Evolutionary conservation across 495 filamentous ascomycete genomes (phyloP).

Genomic region (Elasticomyces elasticus): DNA sequence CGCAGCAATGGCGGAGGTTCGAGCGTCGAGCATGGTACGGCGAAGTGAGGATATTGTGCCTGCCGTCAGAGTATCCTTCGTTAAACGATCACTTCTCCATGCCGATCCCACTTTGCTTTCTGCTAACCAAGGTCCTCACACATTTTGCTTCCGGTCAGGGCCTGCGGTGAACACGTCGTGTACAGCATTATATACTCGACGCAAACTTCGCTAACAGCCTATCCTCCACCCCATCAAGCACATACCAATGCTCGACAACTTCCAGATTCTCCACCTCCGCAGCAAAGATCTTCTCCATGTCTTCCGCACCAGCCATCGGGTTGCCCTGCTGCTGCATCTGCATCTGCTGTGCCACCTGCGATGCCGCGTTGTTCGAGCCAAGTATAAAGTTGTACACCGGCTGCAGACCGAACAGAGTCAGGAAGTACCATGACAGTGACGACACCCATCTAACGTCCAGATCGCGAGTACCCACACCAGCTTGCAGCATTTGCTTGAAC

Average conservation of each 20-base stretch:
- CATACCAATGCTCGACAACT: conserved; percentile 84
- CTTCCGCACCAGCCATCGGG: conserved; percentile 87
- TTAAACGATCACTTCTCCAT: no score
- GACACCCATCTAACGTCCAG: conserved; percentile 98
- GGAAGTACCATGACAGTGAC: conserved; percentile 95
- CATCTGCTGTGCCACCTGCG: conserved; percentile 93
- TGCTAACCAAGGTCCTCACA: not conserved
- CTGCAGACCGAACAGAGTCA: conserved; percentile 91
- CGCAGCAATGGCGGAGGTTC: no score
- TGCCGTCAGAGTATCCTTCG: no score
- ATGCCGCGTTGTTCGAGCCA: conserved; percentile 89
- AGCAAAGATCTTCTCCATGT: conserved; percentile 86
- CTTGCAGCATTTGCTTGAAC: conserved; percentile 98
- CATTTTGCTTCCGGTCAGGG: not conserved
- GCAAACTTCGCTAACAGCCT: conserved; percentile 48
- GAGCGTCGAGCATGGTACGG: no score
- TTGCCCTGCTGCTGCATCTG: conserved; percentile 50
- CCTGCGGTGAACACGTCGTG: not conserved
- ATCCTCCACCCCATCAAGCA: conserved; percentile 77
- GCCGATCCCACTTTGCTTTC: not conserved
- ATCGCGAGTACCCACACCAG: conserved; percentile 87
- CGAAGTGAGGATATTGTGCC: no score
- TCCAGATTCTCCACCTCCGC: conserved; percentile 91
- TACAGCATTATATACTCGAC: not conserved
- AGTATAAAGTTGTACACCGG: conserved; percentile 97